A percentile compares a stretch with the other conserved stretches of the same genome.
Evolutionary conservation across 2,329 filamentous ascomycete species (phyloP).

Genomic region (Ramularia endophylla): DNA sequence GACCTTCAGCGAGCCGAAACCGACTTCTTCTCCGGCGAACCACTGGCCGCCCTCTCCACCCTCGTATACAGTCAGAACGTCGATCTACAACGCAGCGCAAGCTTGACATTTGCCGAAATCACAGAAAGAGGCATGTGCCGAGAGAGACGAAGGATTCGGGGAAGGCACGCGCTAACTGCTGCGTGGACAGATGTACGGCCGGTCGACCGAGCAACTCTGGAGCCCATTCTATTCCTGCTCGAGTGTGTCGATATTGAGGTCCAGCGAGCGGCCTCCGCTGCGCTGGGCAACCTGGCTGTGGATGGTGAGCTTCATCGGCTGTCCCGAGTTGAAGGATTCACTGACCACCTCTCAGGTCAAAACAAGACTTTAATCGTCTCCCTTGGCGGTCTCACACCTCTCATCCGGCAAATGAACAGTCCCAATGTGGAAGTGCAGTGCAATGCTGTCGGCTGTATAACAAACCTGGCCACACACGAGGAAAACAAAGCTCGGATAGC

Average conservation of each 20-base stretch:
- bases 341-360: constrained; percentile 68
- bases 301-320: constrained; percentile 79
- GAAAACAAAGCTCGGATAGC: constrained; percentile 99
- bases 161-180: constrained; percentile 11
- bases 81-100: constrained; percentile 93
- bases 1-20: constrained; percentile 75
- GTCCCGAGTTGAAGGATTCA: constrained; percentile 80
- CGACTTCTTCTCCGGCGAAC: constrained; percentile 96
- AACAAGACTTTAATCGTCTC: constrained; percentile 97
- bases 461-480: constrained; percentile 94
- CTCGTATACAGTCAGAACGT: constrained; percentile 99
- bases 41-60: constrained; percentile 86
- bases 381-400: constrained; percentile 78
- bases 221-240: constrained; percentile 90
- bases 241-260: constrained; percentile 97
- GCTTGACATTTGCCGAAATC: constrained; percentile 97
- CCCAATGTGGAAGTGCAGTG: constrained; percentile 98
- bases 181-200: constrained; percentile 75
- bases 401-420: constrained; percentile 98
- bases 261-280: constrained; percentile 91
- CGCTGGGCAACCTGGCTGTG: constrained; percentile 90
- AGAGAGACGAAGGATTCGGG: neutral
- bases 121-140: constrained; percentile 76
- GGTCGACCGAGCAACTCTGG: constrained; percentile 89
- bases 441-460: constrained; percentile 98